Evolutionary conservation across 306 rosid genomes (phyloP), one percentile per base, ranked within the genome.

Genomic region (Prunus padus): DNA sequence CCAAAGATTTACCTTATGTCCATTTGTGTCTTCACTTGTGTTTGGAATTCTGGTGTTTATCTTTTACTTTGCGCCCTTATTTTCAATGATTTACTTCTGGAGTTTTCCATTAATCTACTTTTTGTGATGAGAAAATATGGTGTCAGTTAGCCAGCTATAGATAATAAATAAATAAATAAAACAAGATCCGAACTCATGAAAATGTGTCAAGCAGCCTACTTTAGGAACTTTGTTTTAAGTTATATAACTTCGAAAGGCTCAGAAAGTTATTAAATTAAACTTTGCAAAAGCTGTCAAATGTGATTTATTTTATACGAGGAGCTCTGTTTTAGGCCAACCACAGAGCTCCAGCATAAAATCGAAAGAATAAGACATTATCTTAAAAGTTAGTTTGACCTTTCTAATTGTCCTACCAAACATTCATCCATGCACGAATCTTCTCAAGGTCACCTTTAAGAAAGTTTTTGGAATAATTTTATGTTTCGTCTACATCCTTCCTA

Each of bases 391-490:
- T 72, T 20, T 80, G 51, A 50, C 75, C 42, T 68, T 68, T 80
- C 72, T 74, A 57, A 59, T 25, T 68, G 83, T 80, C 83, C 79
- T 68, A 80, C 83, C 83, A 80, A 80, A 80, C 83, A 40, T 80
- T 80, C 83, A 50, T 50, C 71, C 68, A 45, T 73, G 69, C 59
- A 60, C 7, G 77, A 73, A 73, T 73, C 77, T 73, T 73, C 77
- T 73, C 69, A 2, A 20, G 65, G 75, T 61, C 18, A 59, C 64
- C 42, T 56, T 59, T 60, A 57, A 15, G 42, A 30, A 3, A 16
- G 54, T 59, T 57, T 23, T 47, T 13, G 4, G 4, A 12, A 51
- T 57, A 57, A 26, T 31, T 71, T 62, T 30, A 37, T 22, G 16
- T 20, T 11, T 40, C 4, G 54, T 23, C 59, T 47, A 28, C 73